Percentiles rank a stretch among this genome's conserved stretches.
phyloP scores from a whole-genome alignment of 331 rosid genomes.

The Quercus tomentella region DNA sequence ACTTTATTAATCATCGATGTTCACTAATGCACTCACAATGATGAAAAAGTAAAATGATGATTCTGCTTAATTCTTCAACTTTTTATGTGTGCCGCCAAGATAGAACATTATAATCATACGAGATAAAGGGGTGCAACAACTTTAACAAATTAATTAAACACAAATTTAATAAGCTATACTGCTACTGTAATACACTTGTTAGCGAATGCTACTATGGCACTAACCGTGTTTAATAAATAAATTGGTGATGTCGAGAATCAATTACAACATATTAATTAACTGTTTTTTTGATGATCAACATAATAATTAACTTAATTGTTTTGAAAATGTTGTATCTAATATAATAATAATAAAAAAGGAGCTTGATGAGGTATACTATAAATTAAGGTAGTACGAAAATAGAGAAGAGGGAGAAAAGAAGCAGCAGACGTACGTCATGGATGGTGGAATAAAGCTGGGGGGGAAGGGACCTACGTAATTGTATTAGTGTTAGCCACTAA shows the following conservation, averaged over 20 bases:
- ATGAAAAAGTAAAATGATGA: not conserved
- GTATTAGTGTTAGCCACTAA: constrained; percentile 20
- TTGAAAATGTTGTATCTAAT: too few species aligned
- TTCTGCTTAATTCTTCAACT: constrained; percentile 15
- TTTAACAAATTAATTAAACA: not conserved
- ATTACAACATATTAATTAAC: too few species aligned
- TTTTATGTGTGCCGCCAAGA: not conserved
- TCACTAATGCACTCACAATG: too few species aligned
- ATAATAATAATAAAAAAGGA: too few species aligned
- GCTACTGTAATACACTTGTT: too few species aligned
- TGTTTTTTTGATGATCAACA: too few species aligned
- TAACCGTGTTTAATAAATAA: too few species aligned
- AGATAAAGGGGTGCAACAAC: not conserved
- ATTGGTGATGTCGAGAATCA: too few species aligned
- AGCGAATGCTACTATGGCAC: too few species aligned
- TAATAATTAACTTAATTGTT: too few species aligned
- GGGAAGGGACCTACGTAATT: constrained; percentile 20
- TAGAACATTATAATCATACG: not conserved
- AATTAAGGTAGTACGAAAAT: not conserved
- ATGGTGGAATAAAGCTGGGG: constrained; percentile 9
- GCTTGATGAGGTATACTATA: too few species aligned
- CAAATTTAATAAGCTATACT: too few species aligned
- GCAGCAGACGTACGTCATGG: not conserved
- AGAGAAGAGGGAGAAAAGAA: not conserved
- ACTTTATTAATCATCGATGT: not conserved